Percentiles rank a stretch among this genome's conserved stretches.
These are phyloP conservation scores for Elsinoe fawcettii DNA, from an alignment of 2,329 filamentous ascomycete species.

Conservation along the genomic window DNA sequence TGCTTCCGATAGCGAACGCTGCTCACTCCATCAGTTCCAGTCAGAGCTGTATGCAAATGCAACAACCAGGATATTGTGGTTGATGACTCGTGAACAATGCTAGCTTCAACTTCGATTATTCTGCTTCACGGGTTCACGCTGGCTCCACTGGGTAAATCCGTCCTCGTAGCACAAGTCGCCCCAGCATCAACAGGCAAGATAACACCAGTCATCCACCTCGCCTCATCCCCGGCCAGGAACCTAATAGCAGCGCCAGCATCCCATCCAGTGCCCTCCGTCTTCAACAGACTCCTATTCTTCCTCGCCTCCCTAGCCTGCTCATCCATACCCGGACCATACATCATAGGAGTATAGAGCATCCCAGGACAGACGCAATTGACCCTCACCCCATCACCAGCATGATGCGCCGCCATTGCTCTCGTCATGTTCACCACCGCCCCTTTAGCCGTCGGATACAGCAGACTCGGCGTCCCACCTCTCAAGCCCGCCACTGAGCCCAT, in stretches of 20 bases:
- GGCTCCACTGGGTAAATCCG: not conserved
- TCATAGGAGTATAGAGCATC: constrained; percentile 51
- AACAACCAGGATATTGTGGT: too few species aligned
- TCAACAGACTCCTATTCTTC: constrained; percentile 43
- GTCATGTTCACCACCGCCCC: constrained; percentile 51
- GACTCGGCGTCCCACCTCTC: constrained; percentile 46
- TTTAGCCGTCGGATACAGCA: constrained; percentile 48
- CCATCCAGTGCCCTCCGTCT: constrained; percentile 49
- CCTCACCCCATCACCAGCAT: constrained; percentile 43
- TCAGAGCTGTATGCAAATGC: too few species aligned
- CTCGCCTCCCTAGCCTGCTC: constrained; percentile 43
- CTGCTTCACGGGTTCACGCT: constrained; percentile 1
- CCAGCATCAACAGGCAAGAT: constrained; percentile 44
- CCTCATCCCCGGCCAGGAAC: constrained; percentile 46
- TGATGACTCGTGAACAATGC: too few species aligned
- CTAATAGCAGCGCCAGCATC: constrained; percentile 45
- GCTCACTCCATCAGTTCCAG: too few species aligned
- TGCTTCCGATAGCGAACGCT: not conserved
- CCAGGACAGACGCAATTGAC: constrained; percentile 51
- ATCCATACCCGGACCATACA: constrained; percentile 45
- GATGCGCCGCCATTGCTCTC: constrained; percentile 49
- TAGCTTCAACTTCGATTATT: not conserved
- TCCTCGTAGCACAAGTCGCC: constrained; percentile 34
- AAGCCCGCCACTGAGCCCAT: constrained; percentile 55
- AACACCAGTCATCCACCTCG: constrained; percentile 46